Base-by-base conservation (phyloP, 495 filamentous ascomycete species). In the Immersiella caudata region DNA sequence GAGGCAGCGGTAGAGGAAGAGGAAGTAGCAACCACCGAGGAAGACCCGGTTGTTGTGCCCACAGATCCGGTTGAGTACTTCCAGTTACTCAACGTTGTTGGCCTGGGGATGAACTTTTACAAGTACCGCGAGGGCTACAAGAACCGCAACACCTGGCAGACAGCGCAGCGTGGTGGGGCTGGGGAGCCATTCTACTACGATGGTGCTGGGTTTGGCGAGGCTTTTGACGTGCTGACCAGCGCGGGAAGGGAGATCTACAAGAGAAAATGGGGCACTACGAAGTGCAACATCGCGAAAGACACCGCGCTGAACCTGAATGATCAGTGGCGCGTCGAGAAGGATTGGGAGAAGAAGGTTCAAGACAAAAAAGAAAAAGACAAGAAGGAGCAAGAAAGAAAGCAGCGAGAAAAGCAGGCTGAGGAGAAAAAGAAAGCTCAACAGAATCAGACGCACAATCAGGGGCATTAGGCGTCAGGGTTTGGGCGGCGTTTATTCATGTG, bases 151-250 rank as follows among this genome's bases (percentile, higher is more conserved):
- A 85, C 79, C 7, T 90, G 88, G 88, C 88, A 89, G 69, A 68
- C 68, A 4, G 75, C 76, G 35, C 87, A 89, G 73, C 80, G 71
- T 14, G 88, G 88, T 24, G 88, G 87, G 0, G 68, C 83, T 58
- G 88, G 87, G 5, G 88, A 90, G 71, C 85, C 85, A 4, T 90
- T 82, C 52, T 87, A 88, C 70, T 79, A 87, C 60, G 79, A 85
- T 60, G 69, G 80, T 0, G 79, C 71, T 8, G 87, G 86, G 1
- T 84, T 89, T 62, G 81, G 84, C 16, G 77, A 78, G 40, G 85
- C 80, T 16, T 75, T 87, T 21, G 67, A 75, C 12, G 79, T 87
- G 68, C 76, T 83, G 63, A 88, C 85, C 21, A 80, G 87, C 46
- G 76, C 81, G 24, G 87, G 86, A 0, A 74, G 80, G 59, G 74